phyloP scores from a whole-genome alignment of 768 basidiomycete species.

The Podaxis pistillaris region DNA sequence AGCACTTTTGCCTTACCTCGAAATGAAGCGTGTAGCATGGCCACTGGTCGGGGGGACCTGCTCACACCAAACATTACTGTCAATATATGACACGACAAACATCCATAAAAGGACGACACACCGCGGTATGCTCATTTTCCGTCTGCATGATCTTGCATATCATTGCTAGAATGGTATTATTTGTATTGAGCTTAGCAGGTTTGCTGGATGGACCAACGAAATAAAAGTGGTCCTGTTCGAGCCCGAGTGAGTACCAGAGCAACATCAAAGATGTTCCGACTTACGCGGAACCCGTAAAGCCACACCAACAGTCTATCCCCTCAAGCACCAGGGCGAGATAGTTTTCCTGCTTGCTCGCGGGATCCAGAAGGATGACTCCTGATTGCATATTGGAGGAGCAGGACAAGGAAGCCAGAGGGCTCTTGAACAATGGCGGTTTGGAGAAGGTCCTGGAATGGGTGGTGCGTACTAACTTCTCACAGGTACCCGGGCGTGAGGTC shows the following conservation, averaged over 20 bases:
- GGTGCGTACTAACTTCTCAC: too few species aligned
- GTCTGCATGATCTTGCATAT: conserved; percentile 44
- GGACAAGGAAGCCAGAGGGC: too few species aligned
- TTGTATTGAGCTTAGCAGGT: conserved; percentile 36
- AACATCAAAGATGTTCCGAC: conserved; percentile 15
- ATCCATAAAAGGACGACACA: conserved; percentile 19
- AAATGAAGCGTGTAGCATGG: conserved; percentile 46
- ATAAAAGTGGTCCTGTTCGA: conserved; percentile 47
- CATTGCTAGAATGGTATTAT: conserved; percentile 37
- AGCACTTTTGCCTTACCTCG: conserved; percentile 56
- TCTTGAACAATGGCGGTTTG: too few species aligned
- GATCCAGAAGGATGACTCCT: too few species aligned
- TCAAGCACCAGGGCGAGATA: too few species aligned
- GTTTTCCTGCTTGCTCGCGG: too few species aligned
- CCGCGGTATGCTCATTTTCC: conserved; percentile 43
- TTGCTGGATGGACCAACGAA: conserved; percentile 49
- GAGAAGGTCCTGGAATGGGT: too few species aligned
- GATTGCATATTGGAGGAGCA: too few species aligned
- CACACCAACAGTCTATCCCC: conserved; percentile 25
- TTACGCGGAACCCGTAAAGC: conserved; percentile 45
- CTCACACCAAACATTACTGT: conserved; percentile 12
- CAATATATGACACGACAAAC: neutral
- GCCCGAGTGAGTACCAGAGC: neutral
- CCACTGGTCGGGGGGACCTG: conserved; percentile 29
- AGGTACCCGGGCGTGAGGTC: too few species aligned